Percentiles rank a stretch among this genome's conserved stretches.
Evolutionary conservation across 768 basidiomycete genomes (phyloP).

Genomic region (Coprinellus micaceus): DNA sequence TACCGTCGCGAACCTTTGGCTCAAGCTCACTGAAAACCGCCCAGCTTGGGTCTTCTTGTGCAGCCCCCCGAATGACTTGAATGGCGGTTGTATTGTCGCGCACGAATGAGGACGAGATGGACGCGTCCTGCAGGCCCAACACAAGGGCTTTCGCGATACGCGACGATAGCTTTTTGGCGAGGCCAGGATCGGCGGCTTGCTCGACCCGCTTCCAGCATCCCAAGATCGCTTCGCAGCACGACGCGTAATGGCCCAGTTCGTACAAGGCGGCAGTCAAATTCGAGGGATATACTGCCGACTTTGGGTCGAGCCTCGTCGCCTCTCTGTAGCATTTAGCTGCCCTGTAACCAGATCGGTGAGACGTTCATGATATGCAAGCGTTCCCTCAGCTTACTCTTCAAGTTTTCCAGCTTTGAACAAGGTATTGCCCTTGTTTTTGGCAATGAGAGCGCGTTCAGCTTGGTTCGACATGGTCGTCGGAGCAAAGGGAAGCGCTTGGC

Average conservation of each 20-base stretch:
- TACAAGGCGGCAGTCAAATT: constrained; percentile 28
- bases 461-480: constrained; percentile 8
- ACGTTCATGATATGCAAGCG: neutral
- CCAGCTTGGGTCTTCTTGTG: constrained; percentile 1
- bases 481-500: neutral
- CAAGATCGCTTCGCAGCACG: constrained; percentile 18
- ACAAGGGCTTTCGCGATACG: constrained; percentile 22
- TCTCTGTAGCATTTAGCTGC: constrained; percentile 9
- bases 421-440: constrained; percentile 25
- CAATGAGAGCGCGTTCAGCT: constrained; percentile 9
- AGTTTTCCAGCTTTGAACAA: constrained; percentile 22
- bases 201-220: constrained; percentile 15
- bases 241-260: constrained; percentile 23
- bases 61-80: neutral
- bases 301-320: constrained; percentile 20
- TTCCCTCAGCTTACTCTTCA: constrained; percentile 15
- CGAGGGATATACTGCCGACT: constrained; percentile 21
- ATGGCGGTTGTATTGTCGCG: constrained; percentile 1
- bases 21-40: constrained; percentile 5
- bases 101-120: constrained; percentile 10
- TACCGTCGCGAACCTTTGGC: neutral
- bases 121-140: constrained; percentile 18
- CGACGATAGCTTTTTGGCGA: constrained; percentile 17
- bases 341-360: neutral
- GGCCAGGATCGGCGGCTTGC: constrained; percentile 3